Evolutionary conservation across 2,329 filamentous ascomycete genomes (phyloP).

Genomic region (Cladobotryum protrusum): DNA sequence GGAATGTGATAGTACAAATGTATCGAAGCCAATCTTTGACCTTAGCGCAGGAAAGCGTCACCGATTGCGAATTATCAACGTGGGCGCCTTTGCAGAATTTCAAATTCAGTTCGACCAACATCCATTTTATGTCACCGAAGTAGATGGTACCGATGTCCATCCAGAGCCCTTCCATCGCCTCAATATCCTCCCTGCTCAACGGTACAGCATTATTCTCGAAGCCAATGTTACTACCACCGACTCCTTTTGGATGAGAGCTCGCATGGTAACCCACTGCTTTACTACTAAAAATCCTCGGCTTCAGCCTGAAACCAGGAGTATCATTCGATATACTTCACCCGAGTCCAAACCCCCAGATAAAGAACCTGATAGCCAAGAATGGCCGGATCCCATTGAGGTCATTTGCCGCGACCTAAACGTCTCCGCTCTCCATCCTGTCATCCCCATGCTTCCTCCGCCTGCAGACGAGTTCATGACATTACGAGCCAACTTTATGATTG

Average conservation of each 20-base stretch:
- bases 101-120: slow-evolving; percentile 67
- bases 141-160: slow-evolving; percentile 62
- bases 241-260: slow-evolving; percentile 59
- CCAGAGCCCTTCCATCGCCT: slow-evolving; percentile 53
- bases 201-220: slow-evolving; percentile 61
- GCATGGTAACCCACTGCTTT: slow-evolving; percentile 36
- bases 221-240: slow-evolving; percentile 48
- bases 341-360: background rate
- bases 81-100: slow-evolving; percentile 65
- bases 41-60: slow-evolving; percentile 53
- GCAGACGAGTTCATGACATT: slow-evolving; percentile 38
- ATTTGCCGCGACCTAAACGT: slow-evolving; percentile 50
- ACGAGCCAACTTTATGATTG: slow-evolving; percentile 50
- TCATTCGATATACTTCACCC: slow-evolving; percentile 24
- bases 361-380: slow-evolving; percentile 38
- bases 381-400: slow-evolving; percentile 41
- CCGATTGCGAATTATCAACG: slow-evolving; percentile 62
- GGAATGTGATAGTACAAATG: slow-evolving; percentile 38
- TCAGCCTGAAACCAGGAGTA: slow-evolving; percentile 23
- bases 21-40: slow-evolving; percentile 35
- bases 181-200: slow-evolving; percentile 63
- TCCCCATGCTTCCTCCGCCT: slow-evolving; percentile 29
- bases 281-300: slow-evolving; percentile 25
- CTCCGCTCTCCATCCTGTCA: slow-evolving; percentile 35
- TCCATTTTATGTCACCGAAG: slow-evolving; percentile 57